Percentiles rank a stretch among this genome's conserved stretches.
Conservation (phyloP, 768 basidiomycete genomes). For the Hypholoma fasciculare region DNA sequence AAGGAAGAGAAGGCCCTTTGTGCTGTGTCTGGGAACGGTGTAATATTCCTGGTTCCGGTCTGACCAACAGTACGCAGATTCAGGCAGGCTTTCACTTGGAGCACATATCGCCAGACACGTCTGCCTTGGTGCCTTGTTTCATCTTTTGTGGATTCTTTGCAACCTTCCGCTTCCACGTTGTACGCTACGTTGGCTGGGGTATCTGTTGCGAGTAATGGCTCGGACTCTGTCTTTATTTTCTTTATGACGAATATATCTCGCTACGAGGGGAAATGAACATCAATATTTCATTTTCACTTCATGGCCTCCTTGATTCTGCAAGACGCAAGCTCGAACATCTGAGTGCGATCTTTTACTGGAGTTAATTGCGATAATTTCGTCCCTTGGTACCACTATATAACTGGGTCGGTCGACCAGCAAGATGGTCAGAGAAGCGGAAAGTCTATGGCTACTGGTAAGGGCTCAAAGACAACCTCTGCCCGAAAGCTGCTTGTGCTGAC, state of each 20-base stretch:
- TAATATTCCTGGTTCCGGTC: neutral
- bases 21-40: no score
- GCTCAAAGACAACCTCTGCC: neutral
- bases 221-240: constrained; percentile 10
- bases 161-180: neutral
- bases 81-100: no score
- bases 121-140: constrained; percentile 4
- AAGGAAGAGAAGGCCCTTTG: neutral
- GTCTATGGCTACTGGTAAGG: constrained; percentile 21
- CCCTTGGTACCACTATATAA: constrained; percentile 13
- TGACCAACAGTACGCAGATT: neutral
- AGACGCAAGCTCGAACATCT: no score
- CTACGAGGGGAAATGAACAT: constrained; percentile 10
- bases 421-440: constrained; percentile 4
- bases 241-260: constrained; percentile 14
- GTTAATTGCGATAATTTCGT: neutral
- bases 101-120: neutral
- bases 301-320: constrained; percentile 11
- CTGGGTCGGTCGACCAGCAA: neutral
- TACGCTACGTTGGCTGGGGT: neutral
- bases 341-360: neutral
- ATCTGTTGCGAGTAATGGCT: neutral
- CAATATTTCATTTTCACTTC: constrained; percentile 19
- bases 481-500: no score
- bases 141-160: constrained; percentile 1